phyloP scores from a whole-genome alignment of 2,329 filamentous ascomycete species.

The Truncatella angustata region DNA sequence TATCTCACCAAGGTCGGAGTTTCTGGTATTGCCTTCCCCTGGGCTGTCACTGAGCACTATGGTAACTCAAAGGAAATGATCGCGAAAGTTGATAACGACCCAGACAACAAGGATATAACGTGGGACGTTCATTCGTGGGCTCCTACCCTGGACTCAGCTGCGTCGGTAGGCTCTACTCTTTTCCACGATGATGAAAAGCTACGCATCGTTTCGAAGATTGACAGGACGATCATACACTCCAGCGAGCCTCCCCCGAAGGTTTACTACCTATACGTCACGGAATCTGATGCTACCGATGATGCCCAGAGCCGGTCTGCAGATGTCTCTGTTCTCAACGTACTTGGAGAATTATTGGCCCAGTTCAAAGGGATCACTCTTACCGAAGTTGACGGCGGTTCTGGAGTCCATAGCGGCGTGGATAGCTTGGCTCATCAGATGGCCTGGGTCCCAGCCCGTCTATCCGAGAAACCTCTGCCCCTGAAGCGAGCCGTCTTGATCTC shows the following conservation, averaged over 20 bases:
- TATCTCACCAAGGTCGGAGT: slow-evolving; percentile 39
- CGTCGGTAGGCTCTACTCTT: slow-evolving; percentile 38
- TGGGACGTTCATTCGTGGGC: slow-evolving; percentile 30
- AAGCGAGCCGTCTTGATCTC: background rate
- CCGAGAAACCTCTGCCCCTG: background rate
- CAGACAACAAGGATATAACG: slow-evolving; percentile 10
- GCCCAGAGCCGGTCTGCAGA: slow-evolving; percentile 23
- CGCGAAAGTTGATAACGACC: slow-evolving; percentile 34
- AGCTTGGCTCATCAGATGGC: slow-evolving; percentile 31
- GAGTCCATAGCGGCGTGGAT: slow-evolving; percentile 16
- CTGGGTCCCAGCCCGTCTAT: background rate
- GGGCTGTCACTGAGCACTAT: slow-evolving; percentile 36
- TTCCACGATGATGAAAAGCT: slow-evolving; percentile 34
- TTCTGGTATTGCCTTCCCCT: slow-evolving; percentile 38
- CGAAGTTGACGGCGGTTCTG: slow-evolving; percentile 32
- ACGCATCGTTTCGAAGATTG: slow-evolving; percentile 25
- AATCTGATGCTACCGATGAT: slow-evolving; percentile 25
- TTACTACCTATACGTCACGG: slow-evolving; percentile 32
- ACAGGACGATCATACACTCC: background rate
- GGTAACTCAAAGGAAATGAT: slow-evolving; percentile 38
- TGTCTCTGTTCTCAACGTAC: slow-evolving; percentile 20
- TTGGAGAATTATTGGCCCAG: slow-evolving; percentile 26
- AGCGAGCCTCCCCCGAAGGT: slow-evolving; percentile 27
- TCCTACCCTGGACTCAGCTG: slow-evolving; percentile 38
- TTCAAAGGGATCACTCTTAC: slow-evolving; percentile 36